Percentiles rank a stretch among this genome's conserved stretches.
Evolutionary conservation across 495 filamentous ascomycete species (phyloP).

Genomic region (Aspergillus kassunensis): DNA sequence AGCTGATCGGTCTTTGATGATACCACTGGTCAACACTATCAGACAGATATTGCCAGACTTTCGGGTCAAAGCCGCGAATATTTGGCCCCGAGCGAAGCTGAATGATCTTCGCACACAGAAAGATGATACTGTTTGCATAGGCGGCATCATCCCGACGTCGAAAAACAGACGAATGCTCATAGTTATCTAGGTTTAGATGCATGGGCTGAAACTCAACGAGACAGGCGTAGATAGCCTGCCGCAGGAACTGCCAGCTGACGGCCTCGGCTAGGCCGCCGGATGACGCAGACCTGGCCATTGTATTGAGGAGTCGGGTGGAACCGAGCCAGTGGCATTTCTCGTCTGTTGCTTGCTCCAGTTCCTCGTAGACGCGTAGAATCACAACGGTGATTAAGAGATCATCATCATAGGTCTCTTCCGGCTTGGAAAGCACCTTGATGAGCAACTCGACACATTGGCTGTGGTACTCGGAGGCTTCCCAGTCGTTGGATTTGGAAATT

Average conservation of each 20-base stretch:
- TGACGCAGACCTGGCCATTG: slow-evolving; percentile 32
- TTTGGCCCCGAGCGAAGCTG: slow-evolving; percentile 26
- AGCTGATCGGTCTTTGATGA: slow-evolving; percentile 25
- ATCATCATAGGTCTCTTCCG: slow-evolving; percentile 31
- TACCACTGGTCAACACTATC: slow-evolving; percentile 31
- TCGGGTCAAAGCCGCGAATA: slow-evolving; percentile 16
- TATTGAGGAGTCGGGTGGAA: slow-evolving; percentile 35
- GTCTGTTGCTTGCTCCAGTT: slow-evolving; percentile 31
- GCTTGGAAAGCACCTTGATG: slow-evolving; percentile 26
- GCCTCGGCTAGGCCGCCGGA: slow-evolving; percentile 39
- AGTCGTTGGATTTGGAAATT: slow-evolving; percentile 26
- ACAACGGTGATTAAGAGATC: slow-evolving; percentile 36
- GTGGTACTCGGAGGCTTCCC: slow-evolving; percentile 37
- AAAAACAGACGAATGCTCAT: slow-evolving; percentile 33
- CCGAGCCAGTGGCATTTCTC: slow-evolving; percentile 36
- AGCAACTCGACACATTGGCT: slow-evolving; percentile 35
- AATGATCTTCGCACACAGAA: slow-evolving; percentile 35
- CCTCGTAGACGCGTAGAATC: slow-evolving; percentile 36
- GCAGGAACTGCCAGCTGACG: slow-evolving; percentile 39
- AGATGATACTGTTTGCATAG: slow-evolving; percentile 33
- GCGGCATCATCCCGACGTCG: slow-evolving; percentile 32
- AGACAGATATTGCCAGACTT: slow-evolving; percentile 22
- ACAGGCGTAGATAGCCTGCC: slow-evolving; percentile 40
- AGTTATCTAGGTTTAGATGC: slow-evolving; percentile 33
- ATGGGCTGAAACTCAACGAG: slow-evolving; percentile 34